phyloP scores from a whole-genome alignment of 2,329 filamentous ascomycete genomes.

The Beauveria pseudobassiana region DNA sequence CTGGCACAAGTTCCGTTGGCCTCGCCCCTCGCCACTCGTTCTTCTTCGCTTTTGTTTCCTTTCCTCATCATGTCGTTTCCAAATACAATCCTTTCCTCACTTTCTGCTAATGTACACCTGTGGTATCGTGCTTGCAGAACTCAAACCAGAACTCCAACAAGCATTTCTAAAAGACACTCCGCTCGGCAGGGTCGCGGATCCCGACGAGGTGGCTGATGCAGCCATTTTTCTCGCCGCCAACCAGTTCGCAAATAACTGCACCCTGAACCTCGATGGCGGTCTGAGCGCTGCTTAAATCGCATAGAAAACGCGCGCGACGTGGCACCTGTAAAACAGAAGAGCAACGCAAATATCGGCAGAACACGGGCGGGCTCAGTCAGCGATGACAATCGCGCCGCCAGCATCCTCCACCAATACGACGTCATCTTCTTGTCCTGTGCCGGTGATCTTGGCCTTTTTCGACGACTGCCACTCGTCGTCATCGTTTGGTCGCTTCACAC shows the following conservation, averaged over 20 bases:
- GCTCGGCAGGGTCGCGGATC: constrained; percentile 54
- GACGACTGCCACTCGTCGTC: constrained; percentile 34
- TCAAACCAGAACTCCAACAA: constrained; percentile 30
- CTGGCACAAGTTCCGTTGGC: background rate
- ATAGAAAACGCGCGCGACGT: constrained; percentile 1
- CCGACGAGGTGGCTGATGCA: constrained; percentile 73
- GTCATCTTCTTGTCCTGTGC: constrained; percentile 26
- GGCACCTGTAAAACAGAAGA: background rate
- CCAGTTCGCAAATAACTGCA: constrained; percentile 77
- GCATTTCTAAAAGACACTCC: constrained; percentile 50
- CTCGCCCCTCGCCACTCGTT: background rate
- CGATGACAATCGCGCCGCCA: constrained; percentile 60
- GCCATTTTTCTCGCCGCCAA: constrained; percentile 71
- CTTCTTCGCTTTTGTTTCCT: background rate
- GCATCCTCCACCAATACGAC: constrained; percentile 44
- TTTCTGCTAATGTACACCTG: constrained; percentile 34
- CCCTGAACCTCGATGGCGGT: constrained; percentile 80
- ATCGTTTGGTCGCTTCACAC: constrained; percentile 38
- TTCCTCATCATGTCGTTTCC: background rate
- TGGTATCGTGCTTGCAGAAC: constrained; percentile 21
- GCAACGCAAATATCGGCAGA: background rate
- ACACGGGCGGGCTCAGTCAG: constrained; percentile 41
- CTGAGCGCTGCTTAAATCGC: constrained; percentile 55
- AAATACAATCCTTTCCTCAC: background rate
- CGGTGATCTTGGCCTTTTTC: constrained; percentile 43